phyloP scores from a whole-genome alignment of 108 stramenopile species.

The Pseudonitzschia multiseries region DNA sequence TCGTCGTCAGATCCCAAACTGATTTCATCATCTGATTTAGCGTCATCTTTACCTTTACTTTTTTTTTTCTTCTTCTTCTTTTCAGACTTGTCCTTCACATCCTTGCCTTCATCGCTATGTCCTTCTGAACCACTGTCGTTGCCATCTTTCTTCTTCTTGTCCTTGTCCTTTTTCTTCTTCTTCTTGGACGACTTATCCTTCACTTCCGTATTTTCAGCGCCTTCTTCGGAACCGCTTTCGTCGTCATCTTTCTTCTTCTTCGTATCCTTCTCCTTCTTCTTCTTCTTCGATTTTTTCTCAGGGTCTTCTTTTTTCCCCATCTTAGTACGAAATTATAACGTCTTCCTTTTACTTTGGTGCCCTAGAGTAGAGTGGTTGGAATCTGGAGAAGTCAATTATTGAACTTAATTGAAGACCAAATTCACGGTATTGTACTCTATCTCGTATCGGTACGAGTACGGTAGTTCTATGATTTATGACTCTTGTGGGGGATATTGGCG shows the following conservation, averaged over 20 bases:
- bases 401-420: no score
- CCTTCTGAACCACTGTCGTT: neutral
- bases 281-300: neutral
- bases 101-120: neutral
- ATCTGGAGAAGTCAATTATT: no score
- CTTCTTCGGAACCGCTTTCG: neutral
- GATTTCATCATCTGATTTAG: neutral
- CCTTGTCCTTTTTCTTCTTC: constrained; percentile 17
- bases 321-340: no score
- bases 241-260: constrained; percentile 21
- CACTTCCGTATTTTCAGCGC: neutral
- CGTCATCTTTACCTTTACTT: constrained; percentile 6
- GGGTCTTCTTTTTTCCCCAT: no score
- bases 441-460: no score
- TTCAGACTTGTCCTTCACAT: no score
- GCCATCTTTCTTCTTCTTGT: neutral
- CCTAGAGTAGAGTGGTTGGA: no score
- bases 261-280: constrained; percentile 10
- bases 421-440: no score
- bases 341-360: no score
- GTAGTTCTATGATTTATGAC: no score
- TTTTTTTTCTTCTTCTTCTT: constrained; percentile 27
- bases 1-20: neutral
- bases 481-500: no score
- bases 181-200: constrained; percentile 4